Conservation (phyloP, 208 protist species). For the Trypanosoma rangeli region DNA sequence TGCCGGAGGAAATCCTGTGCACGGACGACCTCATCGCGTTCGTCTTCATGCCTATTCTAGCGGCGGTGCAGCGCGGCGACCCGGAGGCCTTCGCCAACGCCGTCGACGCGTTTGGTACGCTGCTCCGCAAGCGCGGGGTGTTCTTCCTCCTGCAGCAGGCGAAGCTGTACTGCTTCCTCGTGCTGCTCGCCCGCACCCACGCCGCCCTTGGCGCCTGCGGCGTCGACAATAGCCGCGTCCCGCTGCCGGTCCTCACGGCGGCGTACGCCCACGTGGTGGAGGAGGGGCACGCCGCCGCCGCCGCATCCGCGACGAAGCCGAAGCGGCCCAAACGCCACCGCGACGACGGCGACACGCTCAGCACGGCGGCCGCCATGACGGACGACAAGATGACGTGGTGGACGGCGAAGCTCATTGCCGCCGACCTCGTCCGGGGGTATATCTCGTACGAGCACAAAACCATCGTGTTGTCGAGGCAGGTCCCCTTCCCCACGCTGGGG, state of each 20-base stretch:
- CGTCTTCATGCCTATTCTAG: conserved; percentile 51
- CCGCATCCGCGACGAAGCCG: background rate
- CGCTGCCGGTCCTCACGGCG: conserved; percentile 50
- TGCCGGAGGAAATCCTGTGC: conserved; percentile 43
- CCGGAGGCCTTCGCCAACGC: conserved; percentile 42
- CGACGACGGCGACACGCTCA: conserved; percentile 12
- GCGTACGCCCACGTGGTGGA: conserved; percentile 44
- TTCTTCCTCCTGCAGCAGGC: conserved; percentile 66
- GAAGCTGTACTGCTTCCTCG: conserved; percentile 60
- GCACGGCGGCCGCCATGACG: conserved; percentile 31
- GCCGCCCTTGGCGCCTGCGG: conserved; percentile 40
- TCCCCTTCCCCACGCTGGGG: conserved; percentile 56
- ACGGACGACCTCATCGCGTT: conserved; percentile 41
- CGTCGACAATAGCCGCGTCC: conserved; percentile 72
- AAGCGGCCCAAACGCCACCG: conserved; percentile 16
- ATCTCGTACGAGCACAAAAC: conserved; percentile 85
- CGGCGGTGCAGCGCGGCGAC: conserved; percentile 56
- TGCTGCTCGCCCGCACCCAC: conserved; percentile 62
- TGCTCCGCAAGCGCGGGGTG: conserved; percentile 66
- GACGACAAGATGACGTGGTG: conserved; percentile 72
- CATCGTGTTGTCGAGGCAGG: conserved; percentile 68
- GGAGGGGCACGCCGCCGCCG: background rate
- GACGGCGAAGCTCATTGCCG: conserved; percentile 69
- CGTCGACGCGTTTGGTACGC: conserved; percentile 43
- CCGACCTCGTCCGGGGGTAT: conserved; percentile 70